Conservation (phyloP, 257 asterid species). For the Datura wrightii region DNA sequence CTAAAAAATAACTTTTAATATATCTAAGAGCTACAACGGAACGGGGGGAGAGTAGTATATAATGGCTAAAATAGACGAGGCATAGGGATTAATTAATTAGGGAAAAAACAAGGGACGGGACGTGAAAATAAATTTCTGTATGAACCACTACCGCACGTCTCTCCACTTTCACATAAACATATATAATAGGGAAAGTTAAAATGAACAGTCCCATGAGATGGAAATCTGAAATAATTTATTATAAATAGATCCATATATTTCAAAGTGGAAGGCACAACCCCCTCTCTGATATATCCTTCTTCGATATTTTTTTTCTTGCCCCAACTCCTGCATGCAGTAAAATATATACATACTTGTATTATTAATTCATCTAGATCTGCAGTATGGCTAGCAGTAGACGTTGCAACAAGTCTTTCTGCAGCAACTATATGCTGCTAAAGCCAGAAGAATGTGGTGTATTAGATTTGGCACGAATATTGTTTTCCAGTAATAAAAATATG, state of each 20-base stretch:
- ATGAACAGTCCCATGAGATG: not conserved
- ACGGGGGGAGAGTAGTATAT: no score
- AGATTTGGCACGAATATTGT: not conserved
- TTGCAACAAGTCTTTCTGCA: conserved; percentile 22
- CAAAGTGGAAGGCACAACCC: not conserved
- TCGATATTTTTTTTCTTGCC: not conserved
- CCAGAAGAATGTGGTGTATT: conserved; percentile 30
- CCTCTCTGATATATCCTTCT: not conserved
- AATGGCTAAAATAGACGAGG: no score
- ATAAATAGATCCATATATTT: not conserved
- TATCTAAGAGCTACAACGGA: no score
- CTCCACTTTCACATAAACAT: not conserved
- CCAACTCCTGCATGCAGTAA: not conserved
- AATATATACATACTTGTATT: no score
- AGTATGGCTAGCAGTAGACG: not conserved
- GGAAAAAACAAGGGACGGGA: not conserved
- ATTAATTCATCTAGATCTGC: not conserved
- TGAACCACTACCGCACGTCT: no score
- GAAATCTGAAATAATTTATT: not conserved
- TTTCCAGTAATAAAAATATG: not conserved
- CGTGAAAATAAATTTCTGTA: not conserved
- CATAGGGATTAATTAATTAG: no score
- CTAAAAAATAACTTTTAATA: no score
- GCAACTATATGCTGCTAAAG: conserved; percentile 28
- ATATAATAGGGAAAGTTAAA: not conserved